Conservation (phyloP, 306 rosid genomes). For the Cicer arietinum region DNA sequence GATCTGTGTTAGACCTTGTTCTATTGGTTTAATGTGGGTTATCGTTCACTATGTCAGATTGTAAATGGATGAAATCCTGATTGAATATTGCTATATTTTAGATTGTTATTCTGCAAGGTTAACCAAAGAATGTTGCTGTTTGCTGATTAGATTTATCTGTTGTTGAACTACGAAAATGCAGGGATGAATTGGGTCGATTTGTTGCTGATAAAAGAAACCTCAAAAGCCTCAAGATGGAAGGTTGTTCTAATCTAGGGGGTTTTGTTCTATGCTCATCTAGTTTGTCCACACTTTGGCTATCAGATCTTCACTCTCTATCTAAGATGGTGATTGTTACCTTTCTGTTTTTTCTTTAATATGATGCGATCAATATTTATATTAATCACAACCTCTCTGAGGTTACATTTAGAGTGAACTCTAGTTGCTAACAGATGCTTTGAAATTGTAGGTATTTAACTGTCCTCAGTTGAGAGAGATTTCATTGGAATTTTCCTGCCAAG, state of each 20-base stretch:
- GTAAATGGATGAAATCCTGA: background rate
- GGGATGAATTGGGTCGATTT: constrained; percentile 88
- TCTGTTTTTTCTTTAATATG: constrained; percentile 1
- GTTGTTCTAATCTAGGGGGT: constrained; percentile 81
- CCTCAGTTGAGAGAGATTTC: constrained; percentile 91
- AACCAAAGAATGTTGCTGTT: constrained; percentile 8
- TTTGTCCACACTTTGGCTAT: constrained; percentile 90
- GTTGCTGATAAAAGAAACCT: constrained; percentile 80
- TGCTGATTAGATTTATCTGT: constrained; percentile 35
- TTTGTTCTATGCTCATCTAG: constrained; percentile 78
- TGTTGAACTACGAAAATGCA: constrained; percentile 49
- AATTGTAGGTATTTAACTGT: constrained; percentile 75
- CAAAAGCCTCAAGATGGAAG: constrained; percentile 89
- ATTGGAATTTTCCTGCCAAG: constrained; percentile 74
- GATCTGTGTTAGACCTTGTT: background rate
- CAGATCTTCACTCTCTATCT: constrained; percentile 78
- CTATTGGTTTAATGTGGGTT: background rate
- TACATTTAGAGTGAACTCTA: constrained; percentile 15
- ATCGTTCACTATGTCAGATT: background rate
- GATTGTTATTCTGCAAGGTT: background rate
- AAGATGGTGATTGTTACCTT: constrained; percentile 72
- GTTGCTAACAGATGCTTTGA: constrained; percentile 40
- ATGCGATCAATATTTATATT: background rate
- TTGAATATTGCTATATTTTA: constrained; percentile 1
- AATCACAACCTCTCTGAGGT: background rate